These are phyloP conservation scores for Hamamelis virginiana DNA, from an alignment of 164 flowering plant genomes.

Conservation along the genomic window DNA sequence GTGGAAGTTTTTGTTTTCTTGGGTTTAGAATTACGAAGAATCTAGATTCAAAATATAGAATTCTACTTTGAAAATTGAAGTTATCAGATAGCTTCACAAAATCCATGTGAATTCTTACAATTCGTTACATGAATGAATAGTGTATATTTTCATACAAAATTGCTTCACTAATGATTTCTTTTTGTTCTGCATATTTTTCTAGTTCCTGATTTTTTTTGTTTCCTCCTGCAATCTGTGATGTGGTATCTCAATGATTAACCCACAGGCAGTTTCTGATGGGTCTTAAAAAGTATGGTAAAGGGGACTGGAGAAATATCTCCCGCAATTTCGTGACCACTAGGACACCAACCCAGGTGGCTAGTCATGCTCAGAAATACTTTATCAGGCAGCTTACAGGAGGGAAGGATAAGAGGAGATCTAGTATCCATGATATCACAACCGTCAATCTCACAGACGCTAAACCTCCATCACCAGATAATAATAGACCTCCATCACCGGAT, in stretches of 20 bases:
- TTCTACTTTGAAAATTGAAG: neutral
- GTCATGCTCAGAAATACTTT: conserved; percentile 85
- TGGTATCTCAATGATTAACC: conserved; percentile 10
- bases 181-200: neutral
- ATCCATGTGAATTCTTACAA: too few species aligned
- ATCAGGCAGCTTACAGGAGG: conserved; percentile 66
- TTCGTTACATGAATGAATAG: too few species aligned
- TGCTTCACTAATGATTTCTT: neutral
- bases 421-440: conserved; percentile 82
- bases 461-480: conserved; percentile 41
- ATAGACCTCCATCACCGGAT: conserved; percentile 29
- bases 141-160: neutral
- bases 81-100: neutral
- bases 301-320: conserved; percentile 84
- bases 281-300: conserved; percentile 75
- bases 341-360: conserved; percentile 82
- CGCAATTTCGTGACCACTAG: conserved; percentile 68
- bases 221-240: conserved; percentile 3
- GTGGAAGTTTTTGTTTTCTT: neutral
- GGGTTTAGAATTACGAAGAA: neutral
- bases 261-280: conserved; percentile 76
- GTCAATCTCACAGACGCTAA: conserved; percentile 45
- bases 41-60: neutral
- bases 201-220: neutral
- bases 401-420: conserved; percentile 73